phyloP scores from a whole-genome alignment of 2,329 filamentous ascomycete species.

The Exophiala aquamarina region DNA sequence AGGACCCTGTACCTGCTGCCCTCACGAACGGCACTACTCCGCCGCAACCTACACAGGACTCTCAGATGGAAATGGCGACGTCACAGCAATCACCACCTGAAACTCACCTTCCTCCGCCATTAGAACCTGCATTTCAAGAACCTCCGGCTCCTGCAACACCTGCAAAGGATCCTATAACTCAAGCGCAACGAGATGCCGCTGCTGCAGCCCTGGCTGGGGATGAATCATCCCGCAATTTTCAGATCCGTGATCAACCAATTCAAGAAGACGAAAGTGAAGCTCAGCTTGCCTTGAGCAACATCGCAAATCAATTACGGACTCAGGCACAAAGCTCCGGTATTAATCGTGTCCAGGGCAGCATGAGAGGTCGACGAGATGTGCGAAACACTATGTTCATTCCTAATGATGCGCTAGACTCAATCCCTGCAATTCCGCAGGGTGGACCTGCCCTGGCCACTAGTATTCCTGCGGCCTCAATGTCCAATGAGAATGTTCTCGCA shows the following conservation, averaged over 20 bases:
- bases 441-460: conserved; percentile 27
- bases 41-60: conserved; percentile 12
- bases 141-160: conserved; percentile 10
- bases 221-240: conserved; percentile 46
- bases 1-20: conserved; percentile 5
- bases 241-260: conserved; percentile 50
- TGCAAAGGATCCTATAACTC: conserved; percentile 11
- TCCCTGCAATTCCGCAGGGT: conserved; percentile 22
- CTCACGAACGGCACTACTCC: conserved; percentile 16
- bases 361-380: conserved; percentile 86
- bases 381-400: conserved; percentile 87
- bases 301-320: conserved; percentile 49
- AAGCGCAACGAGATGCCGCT: conserved; percentile 42
- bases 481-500: conserved; percentile 24
- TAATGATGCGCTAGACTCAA: conserved; percentile 30
- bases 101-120: conserved; percentile 7
- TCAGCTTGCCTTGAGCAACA: conserved; percentile 48
- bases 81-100: conserved; percentile 12
- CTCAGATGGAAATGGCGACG: conserved; percentile 8
- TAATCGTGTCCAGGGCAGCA: conserved; percentile 69
- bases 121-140: conserved; percentile 10
- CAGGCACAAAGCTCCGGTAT: conserved; percentile 54
- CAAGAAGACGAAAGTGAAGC: conserved; percentile 51
- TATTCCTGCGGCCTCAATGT: conserved; percentile 36
- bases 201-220: conserved; percentile 29